Evolutionary conservation across 495 filamentous ascomycete genomes (phyloP).

Genomic region (Apodospora peruviana): DNA sequence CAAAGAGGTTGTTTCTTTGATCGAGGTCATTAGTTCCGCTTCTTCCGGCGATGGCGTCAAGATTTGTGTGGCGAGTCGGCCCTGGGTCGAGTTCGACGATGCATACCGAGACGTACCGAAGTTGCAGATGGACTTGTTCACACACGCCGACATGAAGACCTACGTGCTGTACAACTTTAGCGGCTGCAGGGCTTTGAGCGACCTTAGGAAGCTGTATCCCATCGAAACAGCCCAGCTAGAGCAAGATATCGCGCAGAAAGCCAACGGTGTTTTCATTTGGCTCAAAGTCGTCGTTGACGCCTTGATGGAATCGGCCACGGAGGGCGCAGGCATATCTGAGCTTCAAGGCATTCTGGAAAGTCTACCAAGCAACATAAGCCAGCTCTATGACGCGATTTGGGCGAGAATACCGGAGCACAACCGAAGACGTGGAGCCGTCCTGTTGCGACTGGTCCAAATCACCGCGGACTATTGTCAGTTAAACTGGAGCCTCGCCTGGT

Average conservation of each 20-base stretch:
- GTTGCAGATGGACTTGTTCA: conserved; percentile 7
- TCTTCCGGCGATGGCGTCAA: conserved; percentile 4
- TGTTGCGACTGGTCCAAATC: not conserved
- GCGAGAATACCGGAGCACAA: conserved; percentile 1
- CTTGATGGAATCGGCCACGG: conserved; percentile 2
- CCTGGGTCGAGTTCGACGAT: conserved; percentile 15
- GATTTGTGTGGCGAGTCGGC: conserved; percentile 10
- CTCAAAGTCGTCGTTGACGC: conserved; percentile 3
- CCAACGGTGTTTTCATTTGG: conserved; percentile 13
- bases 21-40: not conserved
- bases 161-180: conserved; percentile 1
- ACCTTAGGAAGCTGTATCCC: conserved; percentile 1
- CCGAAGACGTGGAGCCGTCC: not conserved
- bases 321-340: conserved; percentile 4
- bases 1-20: not conserved
- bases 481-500: not conserved
- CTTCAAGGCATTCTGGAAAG: not conserved
- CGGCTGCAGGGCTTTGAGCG: not conserved
- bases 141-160: conserved; percentile 4
- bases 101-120: conserved; percentile 4
- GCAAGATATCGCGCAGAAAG: conserved; percentile 2
- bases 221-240: not conserved
- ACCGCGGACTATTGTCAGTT: not conserved
- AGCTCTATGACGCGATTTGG: conserved; percentile 13
- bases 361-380: conserved; percentile 4